phyloP scores from a whole-genome alignment of 2,329 filamentous ascomycete species.

The Exophiala mesophila region DNA sequence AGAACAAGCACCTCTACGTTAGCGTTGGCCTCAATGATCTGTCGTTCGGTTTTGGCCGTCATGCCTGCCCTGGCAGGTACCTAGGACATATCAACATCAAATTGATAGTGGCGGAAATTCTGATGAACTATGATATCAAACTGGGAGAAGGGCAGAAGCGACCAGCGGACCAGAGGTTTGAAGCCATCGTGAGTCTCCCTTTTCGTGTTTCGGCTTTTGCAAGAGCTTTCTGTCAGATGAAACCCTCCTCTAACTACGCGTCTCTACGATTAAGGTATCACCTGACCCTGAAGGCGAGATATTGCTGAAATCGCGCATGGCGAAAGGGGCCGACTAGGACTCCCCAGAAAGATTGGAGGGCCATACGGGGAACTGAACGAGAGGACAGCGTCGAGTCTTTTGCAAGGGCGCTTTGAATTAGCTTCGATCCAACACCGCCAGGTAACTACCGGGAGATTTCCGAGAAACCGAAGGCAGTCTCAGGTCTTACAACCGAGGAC shows the following conservation, averaged over 20 bases:
- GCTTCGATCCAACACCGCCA: neutral
- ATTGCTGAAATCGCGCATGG: neutral
- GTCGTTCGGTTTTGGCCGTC: conserved; percentile 30
- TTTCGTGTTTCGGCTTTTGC: neutral
- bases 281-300: conserved; percentile 1
- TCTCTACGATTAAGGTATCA: neutral
- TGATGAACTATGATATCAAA: conserved; percentile 33
- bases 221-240: no score
- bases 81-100: conserved; percentile 34
- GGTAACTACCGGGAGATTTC: neutral
- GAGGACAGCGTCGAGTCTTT: neutral
- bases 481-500: no score
- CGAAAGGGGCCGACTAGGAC: no score
- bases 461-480: neutral
- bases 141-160: conserved; percentile 20
- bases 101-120: conserved; percentile 30
- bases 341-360: neutral
- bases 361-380: neutral
- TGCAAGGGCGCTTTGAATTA: neutral
- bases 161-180: conserved; percentile 7
- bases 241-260: neutral
- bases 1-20: conserved; percentile 15
- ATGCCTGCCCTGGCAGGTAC: conserved; percentile 34
- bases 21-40: conserved; percentile 18
- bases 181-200: conserved; percentile 1